Base-by-base conservation (phyloP, 169 alveolate species). In the Eimeria sp. region DNA sequence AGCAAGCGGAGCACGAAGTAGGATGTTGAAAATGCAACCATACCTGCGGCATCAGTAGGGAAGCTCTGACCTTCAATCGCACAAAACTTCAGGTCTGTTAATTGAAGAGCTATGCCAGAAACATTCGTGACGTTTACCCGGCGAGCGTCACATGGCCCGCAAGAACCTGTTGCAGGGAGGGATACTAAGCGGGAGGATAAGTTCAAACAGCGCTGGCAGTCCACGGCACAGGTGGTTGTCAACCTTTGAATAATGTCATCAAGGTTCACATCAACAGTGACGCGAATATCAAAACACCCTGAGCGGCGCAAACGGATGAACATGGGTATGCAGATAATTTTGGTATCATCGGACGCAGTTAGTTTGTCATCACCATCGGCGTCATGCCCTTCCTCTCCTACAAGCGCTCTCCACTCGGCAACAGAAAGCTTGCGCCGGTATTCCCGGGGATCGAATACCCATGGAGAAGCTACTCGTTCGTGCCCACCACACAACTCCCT, bases 251-350 rank as follows among this genome's bases (percentile, higher is more conserved):
- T 40, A 65, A 87, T 61, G 27, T 65, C 94, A 61, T 87, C 94
- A 14, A 65, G 65, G 54, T 61, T 65, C 22, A 87, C 57, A 54
- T 87, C 94, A 43, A 87, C 67, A 61, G 94, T 87, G 5, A 65
- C 94, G 70, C 94, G 72, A 65, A 87, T 34, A 61, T 87, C 94
- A 13, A 87, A 87, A 25, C 45, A 10, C 49, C 94, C 94, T 70
- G 94, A 72, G 65, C 94, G 94, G 16, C 94, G 94, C 83, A 87
- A 14, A 43, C 94, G 94, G 75, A 87, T 61, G 49, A 87, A 87
- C 82, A 87, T 58, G 11, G 94, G 94, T 25, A 87, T 43, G 45
- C 94, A 87, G 30, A 87, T 27, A 61, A 87, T 30, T 43, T 87
- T 87, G 22, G 25, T 18, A 4, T 30, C 65, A 13, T 65, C 94